Base-by-base conservation (phyloP, 192 early-diverging fungal genomes). In the Backusella sp. region DNA sequence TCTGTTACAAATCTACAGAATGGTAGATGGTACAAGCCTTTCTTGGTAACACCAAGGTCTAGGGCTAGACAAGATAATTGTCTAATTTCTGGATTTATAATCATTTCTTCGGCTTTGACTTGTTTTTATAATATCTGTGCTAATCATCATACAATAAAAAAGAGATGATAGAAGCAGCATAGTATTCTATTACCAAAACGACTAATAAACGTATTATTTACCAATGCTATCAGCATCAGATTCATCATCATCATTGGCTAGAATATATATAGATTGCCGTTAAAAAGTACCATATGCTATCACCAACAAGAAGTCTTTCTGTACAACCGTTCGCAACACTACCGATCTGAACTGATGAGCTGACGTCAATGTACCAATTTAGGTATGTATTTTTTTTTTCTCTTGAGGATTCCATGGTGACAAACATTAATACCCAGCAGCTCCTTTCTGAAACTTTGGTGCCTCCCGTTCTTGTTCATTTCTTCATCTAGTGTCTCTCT, bases 381-480 rank as follows among this genome's bases (percentile, higher is more conserved):
- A 28, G 56, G 56, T 11, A 62, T 62, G 56, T 62, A 62, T 28
- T 62, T 62, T 62, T 53, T 30, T 62, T 62, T 62, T 62, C 56
- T 62, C 56, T 62, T 62, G 11, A 28, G 56, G 56, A 62, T 62
- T 62, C 56, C 23, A 62, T 62, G 23, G 11, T 62, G 28, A 23
- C 56, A 62, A 62, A 62, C 56, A 62, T 62, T 62, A 62, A 62
- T 11, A 62, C 56, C 56, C 56, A 62, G 56, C 56, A 4, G 56
- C 56, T 62, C 56, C 56, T 12, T 62, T 62, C 56, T 62, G 56
- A 62, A 62, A 62, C 56, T 62, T 62, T 62, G 56, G 56, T 62
- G 26, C 56, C 56, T 62, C 56, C 56, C 56, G 9, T 62, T 62
- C 56, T 62, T 11, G 26, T 28, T 62, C 56, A 62, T 28, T 62